Percentiles rank a stretch among this genome's conserved stretches.
phyloP scores from a whole-genome alignment of 2,329 filamentous ascomycete genomes.

The Colletotrichum cordylinicola region DNA sequence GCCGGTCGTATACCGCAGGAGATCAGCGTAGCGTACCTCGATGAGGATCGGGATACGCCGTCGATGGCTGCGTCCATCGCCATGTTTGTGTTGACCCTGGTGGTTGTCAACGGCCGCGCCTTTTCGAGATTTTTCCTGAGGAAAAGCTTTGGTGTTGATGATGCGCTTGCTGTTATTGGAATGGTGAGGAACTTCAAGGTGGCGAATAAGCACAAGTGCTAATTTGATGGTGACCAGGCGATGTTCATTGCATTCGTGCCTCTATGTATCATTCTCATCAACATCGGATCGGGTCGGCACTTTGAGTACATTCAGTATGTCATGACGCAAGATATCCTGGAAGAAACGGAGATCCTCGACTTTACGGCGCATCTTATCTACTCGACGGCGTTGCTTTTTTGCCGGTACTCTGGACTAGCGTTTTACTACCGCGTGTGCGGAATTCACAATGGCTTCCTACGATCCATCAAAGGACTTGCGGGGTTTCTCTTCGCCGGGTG shows the following conservation, averaged over 20 bases:
- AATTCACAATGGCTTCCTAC: slow-evolving; percentile 38
- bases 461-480: slow-evolving; percentile 39
- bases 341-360: slow-evolving; percentile 51
- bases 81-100: slow-evolving; percentile 36
- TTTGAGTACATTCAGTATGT: slow-evolving; percentile 53
- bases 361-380: slow-evolving; percentile 58
- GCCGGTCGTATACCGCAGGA: slow-evolving; percentile 39
- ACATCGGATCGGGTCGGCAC: slow-evolving; percentile 52
- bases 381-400: slow-evolving; percentile 53
- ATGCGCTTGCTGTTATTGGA: slow-evolving; percentile 39
- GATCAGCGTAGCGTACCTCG: slow-evolving; percentile 38
- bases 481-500: slow-evolving; percentile 46
- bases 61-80: slow-evolving; percentile 45
- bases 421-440: slow-evolving; percentile 55
- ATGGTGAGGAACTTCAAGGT: slow-evolving; percentile 31
- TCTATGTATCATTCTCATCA: slow-evolving; percentile 48
- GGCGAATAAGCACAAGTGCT: neutral
- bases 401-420: slow-evolving; percentile 56
- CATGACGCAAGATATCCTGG: slow-evolving; percentile 43
- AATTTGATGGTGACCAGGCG: neutral
- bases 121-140: slow-evolving; percentile 40
- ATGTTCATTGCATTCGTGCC: slow-evolving; percentile 47
- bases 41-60: slow-evolving; percentile 39
- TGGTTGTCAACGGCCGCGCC: slow-evolving; percentile 39
- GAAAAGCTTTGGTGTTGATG: slow-evolving; percentile 42